Evolutionary conservation across 306 rosid species (phyloP).

Genomic region (Acacia melanoxylon): DNA sequence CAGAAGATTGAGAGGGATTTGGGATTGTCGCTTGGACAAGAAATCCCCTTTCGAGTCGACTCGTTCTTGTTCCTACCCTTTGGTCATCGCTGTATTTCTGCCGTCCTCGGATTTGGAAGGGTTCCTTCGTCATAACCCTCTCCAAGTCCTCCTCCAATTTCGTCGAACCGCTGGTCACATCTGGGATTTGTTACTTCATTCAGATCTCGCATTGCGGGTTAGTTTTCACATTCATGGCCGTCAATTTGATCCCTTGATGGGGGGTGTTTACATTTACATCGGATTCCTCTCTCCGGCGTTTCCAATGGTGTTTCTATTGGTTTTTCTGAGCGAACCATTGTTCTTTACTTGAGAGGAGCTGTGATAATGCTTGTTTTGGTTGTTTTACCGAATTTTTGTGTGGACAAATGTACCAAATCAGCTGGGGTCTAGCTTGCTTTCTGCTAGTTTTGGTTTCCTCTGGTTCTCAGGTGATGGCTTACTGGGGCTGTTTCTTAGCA

Average conservation of each 20-base stretch:
- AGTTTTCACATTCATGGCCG: slow-evolving; percentile 38
- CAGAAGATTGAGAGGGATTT: slow-evolving; percentile 17
- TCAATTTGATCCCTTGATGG: slow-evolving; percentile 4
- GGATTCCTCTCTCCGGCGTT: not conserved
- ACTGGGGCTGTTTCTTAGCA: not conserved
- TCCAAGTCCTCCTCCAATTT: not conserved
- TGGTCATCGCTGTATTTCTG: not conserved
- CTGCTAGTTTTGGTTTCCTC: not conserved
- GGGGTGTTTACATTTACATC: slow-evolving; percentile 22
- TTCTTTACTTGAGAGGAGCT: not conserved
- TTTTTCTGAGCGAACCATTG: not conserved
- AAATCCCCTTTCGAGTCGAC: slow-evolving; percentile 44
- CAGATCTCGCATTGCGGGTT: slow-evolving; percentile 64
- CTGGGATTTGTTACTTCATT: slow-evolving; percentile 16
- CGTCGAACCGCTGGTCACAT: not conserved
- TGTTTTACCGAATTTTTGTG: not conserved
- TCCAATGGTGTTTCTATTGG: not conserved
- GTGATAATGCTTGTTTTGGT: not conserved
- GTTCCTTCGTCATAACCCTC: not conserved
- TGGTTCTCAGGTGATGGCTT: not conserved
- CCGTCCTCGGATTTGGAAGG: slow-evolving; percentile 21
- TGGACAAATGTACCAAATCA: not conserved
- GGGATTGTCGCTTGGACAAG: slow-evolving; percentile 31
- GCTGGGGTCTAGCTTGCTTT: not conserved
- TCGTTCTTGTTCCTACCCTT: slow-evolving; percentile 37